These are phyloP conservation scores for Hypoxylon sp. DNA, from an alignment of 2,329 filamentous ascomycete species.

Conservation along the genomic window DNA sequence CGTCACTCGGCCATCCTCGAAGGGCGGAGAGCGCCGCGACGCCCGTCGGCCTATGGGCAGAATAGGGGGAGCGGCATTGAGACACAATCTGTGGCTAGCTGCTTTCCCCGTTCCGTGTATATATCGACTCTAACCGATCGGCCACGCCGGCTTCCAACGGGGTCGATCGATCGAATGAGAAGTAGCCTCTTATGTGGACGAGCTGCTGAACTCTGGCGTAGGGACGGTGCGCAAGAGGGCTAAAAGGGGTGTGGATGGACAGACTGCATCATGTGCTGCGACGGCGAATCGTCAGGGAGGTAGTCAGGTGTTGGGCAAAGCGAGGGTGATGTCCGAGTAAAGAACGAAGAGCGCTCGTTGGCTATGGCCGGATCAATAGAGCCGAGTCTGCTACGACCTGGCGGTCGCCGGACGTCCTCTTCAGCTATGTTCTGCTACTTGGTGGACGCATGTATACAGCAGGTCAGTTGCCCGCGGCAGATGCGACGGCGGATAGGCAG, in stretches of 20 bases:
- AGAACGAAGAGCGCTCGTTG: not conserved
- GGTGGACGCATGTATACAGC: not conserved
- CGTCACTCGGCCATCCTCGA: too few species aligned
- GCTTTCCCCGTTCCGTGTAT: too few species aligned
- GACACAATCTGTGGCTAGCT: too few species aligned
- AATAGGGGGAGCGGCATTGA: too few species aligned
- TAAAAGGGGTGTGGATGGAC: not conserved
- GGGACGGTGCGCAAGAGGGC: not conserved
- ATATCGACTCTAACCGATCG: not conserved
- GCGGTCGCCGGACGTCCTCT: not conserved
- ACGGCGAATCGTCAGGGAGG: not conserved
- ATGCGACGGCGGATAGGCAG: too few species aligned
- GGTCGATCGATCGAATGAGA: not conserved
- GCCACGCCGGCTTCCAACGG: not conserved
- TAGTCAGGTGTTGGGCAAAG: not conserved
- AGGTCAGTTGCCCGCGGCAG: not conserved
- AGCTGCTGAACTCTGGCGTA: not conserved
- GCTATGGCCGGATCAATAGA: not conserved
- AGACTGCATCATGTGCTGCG: not conserved
- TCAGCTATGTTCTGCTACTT: slow-evolving; percentile 11
- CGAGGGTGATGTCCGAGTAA: not conserved
- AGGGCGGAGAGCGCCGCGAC: too few species aligned
- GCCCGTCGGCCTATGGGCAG: too few species aligned
- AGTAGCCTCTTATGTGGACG: not conserved
- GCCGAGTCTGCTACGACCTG: not conserved